Evolutionary conservation across 2,329 filamentous ascomycete species (phyloP).

Genomic region (Sphaerulina populicola): DNA sequence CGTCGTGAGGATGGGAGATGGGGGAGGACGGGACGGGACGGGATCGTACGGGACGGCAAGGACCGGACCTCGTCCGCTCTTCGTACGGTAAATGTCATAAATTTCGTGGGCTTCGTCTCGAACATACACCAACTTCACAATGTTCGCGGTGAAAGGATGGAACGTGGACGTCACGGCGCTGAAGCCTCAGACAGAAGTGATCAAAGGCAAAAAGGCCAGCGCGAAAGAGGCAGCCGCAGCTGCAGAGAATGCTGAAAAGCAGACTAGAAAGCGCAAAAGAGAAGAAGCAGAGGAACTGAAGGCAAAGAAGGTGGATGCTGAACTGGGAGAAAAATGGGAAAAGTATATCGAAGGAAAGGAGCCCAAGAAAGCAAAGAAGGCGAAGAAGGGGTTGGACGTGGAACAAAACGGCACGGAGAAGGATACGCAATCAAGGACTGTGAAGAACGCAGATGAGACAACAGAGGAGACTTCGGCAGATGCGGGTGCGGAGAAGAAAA

Average conservation of each 20-base stretch:
- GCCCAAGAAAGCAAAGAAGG: slow-evolving; percentile 28
- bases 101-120: slow-evolving; percentile 6
- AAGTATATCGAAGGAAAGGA: slow-evolving; percentile 64
- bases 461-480: slow-evolving; percentile 2
- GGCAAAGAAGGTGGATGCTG: slow-evolving; percentile 40
- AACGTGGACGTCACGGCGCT: slow-evolving; percentile 64
- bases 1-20: too few species aligned
- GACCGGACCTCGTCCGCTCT: neutral
- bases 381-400: slow-evolving; percentile 19
- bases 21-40: too few species aligned
- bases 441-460: slow-evolving; percentile 15
- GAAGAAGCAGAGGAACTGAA: slow-evolving; percentile 45
- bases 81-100: neutral
- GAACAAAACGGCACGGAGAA: slow-evolving; percentile 11
- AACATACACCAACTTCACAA: slow-evolving; percentile 31
- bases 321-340: slow-evolving; percentile 71
- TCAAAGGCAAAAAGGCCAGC: slow-evolving; percentile 17
- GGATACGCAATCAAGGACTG: slow-evolving; percentile 23
- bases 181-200: slow-evolving; percentile 55
- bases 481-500: slow-evolving; percentile 27
- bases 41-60: too few species aligned
- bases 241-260: slow-evolving; percentile 46
- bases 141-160: slow-evolving; percentile 96
- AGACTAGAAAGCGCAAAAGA: slow-evolving; percentile 32
- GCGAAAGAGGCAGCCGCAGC: slow-evolving; percentile 24